These are phyloP conservation scores for Moricandia moricandioides DNA, from an alignment of 345 rosid species.

Conservation along the genomic window DNA sequence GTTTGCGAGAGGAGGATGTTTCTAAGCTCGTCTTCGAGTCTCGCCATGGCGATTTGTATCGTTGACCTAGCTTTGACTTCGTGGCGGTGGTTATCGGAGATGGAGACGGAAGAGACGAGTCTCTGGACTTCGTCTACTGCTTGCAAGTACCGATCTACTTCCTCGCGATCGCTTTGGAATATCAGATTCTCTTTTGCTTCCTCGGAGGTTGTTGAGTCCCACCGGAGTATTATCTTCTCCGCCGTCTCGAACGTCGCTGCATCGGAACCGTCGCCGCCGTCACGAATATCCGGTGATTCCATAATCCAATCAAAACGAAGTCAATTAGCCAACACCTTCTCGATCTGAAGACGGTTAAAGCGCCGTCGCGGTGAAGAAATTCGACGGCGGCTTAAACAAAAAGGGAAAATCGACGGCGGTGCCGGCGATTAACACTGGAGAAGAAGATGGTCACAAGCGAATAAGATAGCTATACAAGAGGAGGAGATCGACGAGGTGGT, in stretches of 20 bases:
- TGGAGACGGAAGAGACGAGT: constrained; percentile 37
- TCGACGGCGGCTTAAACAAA: constrained; percentile 66
- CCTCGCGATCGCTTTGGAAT: constrained; percentile 69
- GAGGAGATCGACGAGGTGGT: constrained; percentile 82
- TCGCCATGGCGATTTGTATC: constrained; percentile 96
- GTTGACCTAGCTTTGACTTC: constrained; percentile 52
- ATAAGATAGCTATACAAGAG: constrained; percentile 58
- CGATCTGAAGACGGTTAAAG: constrained; percentile 71
- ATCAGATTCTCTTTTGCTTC: constrained; percentile 79
- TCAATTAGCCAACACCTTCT: constrained; percentile 56
- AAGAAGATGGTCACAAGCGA: constrained; percentile 49
- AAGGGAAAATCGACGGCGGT: constrained; percentile 43
- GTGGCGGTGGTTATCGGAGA: constrained; percentile 36
- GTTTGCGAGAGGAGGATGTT: constrained; percentile 65
- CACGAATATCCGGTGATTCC: constrained; percentile 18
- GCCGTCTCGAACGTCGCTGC: constrained; percentile 47
- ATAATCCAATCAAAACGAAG: constrained; percentile 34
- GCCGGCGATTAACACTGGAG: constrained; percentile 39
- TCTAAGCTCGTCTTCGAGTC: constrained; percentile 93
- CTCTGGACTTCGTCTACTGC: constrained; percentile 86
- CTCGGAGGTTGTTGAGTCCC: constrained; percentile 82
- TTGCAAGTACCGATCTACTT: constrained; percentile 73
- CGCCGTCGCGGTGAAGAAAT: constrained; percentile 66
- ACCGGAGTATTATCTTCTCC: constrained; percentile 68
- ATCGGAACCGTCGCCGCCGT: neutral